phyloP scores from a whole-genome alignment of 2,329 filamentous ascomycete genomes.

The Aspergillus neotritici region DNA sequence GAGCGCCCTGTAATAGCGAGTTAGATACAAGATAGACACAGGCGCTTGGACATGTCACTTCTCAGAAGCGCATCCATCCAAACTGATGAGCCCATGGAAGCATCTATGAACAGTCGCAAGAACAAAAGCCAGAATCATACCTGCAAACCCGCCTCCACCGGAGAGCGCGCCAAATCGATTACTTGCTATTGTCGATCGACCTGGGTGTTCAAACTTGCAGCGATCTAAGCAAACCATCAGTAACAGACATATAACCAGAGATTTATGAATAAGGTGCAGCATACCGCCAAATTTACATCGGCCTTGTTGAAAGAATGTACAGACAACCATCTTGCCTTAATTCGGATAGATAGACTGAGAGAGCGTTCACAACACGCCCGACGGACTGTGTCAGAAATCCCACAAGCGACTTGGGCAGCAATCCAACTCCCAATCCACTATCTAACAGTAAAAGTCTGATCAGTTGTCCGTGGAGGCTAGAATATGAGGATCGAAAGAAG shows the following conservation, averaged over 20 bases:
- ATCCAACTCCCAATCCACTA: too few species aligned
- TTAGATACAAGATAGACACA: slow-evolving; percentile 8
- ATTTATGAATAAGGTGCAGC: slow-evolving; percentile 11
- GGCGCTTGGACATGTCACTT: not conserved
- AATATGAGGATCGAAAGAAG: not conserved
- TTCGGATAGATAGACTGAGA: slow-evolving; percentile 1
- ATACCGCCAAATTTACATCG: slow-evolving; percentile 61
- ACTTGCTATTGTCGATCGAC: slow-evolving; percentile 36
- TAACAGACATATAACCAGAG: not conserved
- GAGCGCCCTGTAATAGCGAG: slow-evolving; percentile 17
- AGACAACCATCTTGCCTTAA: slow-evolving; percentile 43
- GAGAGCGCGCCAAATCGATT: slow-evolving; percentile 57
- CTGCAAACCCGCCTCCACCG: slow-evolving; percentile 32
- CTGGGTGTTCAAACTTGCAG: slow-evolving; percentile 57
- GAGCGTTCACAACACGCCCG: too few species aligned
- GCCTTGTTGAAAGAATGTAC: slow-evolving; percentile 60
- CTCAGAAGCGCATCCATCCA: too few species aligned
- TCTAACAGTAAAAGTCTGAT: too few species aligned
- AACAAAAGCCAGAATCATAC: slow-evolving; percentile 24
- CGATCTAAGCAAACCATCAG: slow-evolving; percentile 41
- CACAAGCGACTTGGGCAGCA: too few species aligned
- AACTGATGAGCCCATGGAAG: too few species aligned
- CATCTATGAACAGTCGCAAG: too few species aligned
- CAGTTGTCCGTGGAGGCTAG: not conserved
- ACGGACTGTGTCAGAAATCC: too few species aligned